Conservation (phyloP, 2,329 filamentous ascomycete species). For the Venturia carpophila region DNA sequence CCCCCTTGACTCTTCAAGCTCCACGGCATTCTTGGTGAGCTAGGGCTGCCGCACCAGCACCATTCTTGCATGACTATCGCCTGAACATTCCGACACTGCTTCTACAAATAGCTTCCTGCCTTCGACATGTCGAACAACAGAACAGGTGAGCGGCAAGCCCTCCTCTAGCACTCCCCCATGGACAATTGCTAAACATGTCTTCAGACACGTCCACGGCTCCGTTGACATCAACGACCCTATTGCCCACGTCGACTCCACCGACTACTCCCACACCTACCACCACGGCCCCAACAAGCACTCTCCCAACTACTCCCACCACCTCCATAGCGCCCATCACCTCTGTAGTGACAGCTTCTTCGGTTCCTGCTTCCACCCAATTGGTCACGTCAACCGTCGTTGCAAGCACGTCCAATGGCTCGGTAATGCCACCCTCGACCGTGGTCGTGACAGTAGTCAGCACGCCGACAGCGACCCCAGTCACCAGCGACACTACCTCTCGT, state of each 20-base stretch:
- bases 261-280: constrained; percentile 1
- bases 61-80: background rate
- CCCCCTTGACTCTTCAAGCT: background rate
- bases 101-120: constrained; percentile 3
- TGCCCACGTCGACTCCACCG: background rate
- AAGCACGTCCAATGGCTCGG: constrained; percentile 12
- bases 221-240: background rate
- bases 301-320: constrained; percentile 8
- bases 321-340: background rate
- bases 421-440: constrained; percentile 11
- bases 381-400: constrained; percentile 18
- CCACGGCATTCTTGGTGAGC: background rate
- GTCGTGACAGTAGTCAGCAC: constrained; percentile 17
- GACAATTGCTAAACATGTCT: background rate
- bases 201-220: background rate
- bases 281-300: constrained; percentile 2
- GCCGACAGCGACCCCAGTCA: constrained; percentile 10
- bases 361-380: constrained; percentile 15
- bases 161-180: background rate
- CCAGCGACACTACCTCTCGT: background rate
- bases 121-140: constrained; percentile 1
- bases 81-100: background rate
- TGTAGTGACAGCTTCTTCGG: constrained; percentile 11
- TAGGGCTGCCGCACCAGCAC: no score
- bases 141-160: background rate